Conservation (phyloP, 805 yeast species). For the Candida oleophila region DNA sequence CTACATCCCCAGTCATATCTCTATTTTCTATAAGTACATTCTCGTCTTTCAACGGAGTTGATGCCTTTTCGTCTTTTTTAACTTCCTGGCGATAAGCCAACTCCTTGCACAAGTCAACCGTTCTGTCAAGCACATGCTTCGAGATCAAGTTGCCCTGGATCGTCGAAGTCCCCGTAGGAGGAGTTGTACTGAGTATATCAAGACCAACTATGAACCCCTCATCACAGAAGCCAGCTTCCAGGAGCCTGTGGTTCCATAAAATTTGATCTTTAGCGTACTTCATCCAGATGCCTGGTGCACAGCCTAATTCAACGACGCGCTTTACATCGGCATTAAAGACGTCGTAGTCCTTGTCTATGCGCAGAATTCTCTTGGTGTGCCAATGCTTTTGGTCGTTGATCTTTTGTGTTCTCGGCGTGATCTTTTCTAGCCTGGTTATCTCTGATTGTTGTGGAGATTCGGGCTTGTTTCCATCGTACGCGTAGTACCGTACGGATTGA, state of each 20-base stretch:
- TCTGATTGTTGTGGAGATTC: not conserved
- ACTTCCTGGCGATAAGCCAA: constrained; percentile 16
- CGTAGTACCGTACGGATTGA: not conserved
- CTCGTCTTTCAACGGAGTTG: not conserved
- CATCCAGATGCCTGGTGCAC: constrained; percentile 44
- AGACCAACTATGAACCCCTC: constrained; percentile 38
- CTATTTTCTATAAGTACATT: not conserved
- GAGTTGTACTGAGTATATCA: constrained; percentile 70
- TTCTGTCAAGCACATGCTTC: constrained; percentile 29
- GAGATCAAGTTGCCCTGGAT: constrained; percentile 88
- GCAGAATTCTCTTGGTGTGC: constrained; percentile 24
- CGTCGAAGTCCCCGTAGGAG: constrained; percentile 77
- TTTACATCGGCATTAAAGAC: constrained; percentile 25
- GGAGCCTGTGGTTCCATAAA: constrained; percentile 25
- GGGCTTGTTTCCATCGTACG: constrained; percentile 1
- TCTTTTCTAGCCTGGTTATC: constrained; percentile 2
- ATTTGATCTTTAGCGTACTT: constrained; percentile 26
- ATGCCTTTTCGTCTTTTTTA: not conserved
- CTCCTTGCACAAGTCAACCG: constrained; percentile 27
- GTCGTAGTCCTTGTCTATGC: constrained; percentile 26
- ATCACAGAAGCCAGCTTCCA: constrained; percentile 23
- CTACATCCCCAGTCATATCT: constrained; percentile 1
- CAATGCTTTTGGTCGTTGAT: constrained; percentile 21
- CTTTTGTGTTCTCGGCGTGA: constrained; percentile 21
- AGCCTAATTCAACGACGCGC: constrained; percentile 39